Evolutionary conservation across 371 early-diverging fungal genomes (phyloP), one percentile per base, ranked within the genome.

Genomic region (Rhizomucor miehei): DNA sequence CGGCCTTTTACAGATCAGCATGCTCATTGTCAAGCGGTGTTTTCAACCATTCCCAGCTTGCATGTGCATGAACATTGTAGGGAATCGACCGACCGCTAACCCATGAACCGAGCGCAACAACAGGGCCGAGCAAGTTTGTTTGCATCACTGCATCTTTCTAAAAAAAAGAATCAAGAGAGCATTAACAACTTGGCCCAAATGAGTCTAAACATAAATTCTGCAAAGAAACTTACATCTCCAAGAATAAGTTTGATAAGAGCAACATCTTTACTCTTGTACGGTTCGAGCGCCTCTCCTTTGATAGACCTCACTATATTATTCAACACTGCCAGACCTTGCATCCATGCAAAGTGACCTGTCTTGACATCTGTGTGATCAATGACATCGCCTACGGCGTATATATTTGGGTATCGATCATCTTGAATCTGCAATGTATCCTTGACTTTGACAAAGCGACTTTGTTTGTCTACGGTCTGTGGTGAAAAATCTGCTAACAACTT

Each of bases 301-400:
- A 73, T 77, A 29, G 66, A 20, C 20, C 60, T 59, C 44, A 53
- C 39, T 6, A 77, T 69, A 51, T 69, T 73, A 4, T 40, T 44
- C 3, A 71, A 39, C 6, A 61, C 67, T 11, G 67, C 62, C 10
- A 65, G 47, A 13, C 69, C 71, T 54, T 77, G 73, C 62, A 64
- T 63, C 77, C 73, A 73, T 12, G 73, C 77, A 63, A 59, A 71
- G 54, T 74, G 73, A 36, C 73, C 82, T 16, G 78, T 80, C 59
- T 86, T 80, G 44, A 77, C 63, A 45, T 75, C 79, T 1, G 61
- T 62, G 20, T 69, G 62, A 40, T 78, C 75, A 6, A 71, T 60
- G 6, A 84, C 84, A 56, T 86, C 85, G 40, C 91, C 89, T 1
- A 74, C 73, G 6, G 85, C 83, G 57, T 80, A 88, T 35, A 90